Conservation (phyloP, 352 stramenopile species). For the Peronospora destructor region DNA sequence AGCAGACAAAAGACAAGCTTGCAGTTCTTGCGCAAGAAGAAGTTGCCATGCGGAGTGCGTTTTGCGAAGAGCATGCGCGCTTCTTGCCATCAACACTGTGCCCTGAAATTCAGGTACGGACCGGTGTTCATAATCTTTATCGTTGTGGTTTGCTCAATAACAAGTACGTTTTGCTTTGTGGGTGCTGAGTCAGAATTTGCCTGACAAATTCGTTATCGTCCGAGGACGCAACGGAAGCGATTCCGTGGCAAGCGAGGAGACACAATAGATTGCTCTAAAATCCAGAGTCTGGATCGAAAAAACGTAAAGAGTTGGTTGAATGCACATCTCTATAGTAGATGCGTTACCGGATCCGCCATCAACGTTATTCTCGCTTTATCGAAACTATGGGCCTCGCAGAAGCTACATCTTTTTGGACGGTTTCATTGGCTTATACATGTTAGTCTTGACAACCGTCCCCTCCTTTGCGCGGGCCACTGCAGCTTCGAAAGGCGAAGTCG, state of each 20-base stretch:
- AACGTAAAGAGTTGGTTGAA: conserved; percentile 1
- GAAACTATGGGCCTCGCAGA: conserved; percentile 1
- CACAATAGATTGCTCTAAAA: conserved; percentile 6
- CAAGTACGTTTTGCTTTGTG: conserved; percentile 1
- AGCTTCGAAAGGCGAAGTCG: conserved; percentile 62
- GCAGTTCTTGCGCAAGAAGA: conserved; percentile 46
- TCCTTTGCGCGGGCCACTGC: conserved; percentile 66
- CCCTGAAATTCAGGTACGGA: conserved; percentile 56
- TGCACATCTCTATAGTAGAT: conserved; percentile 9
- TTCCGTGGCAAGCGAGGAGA: conserved; percentile 3
- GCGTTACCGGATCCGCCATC: conserved; percentile 1
- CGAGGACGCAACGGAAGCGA: conserved; percentile 9
- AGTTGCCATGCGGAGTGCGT: conserved; percentile 29
- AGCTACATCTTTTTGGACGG: conserved; percentile 32
- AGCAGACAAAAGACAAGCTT: conserved; percentile 48
- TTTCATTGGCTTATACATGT: conserved; percentile 61
- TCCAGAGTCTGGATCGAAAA: neutral
- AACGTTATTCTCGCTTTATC: conserved; percentile 5
- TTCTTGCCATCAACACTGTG: conserved; percentile 68
- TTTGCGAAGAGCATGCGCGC: conserved; percentile 53
- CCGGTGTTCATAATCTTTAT: neutral
- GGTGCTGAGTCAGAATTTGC: conserved; percentile 33
- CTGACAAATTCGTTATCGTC: conserved; percentile 46
- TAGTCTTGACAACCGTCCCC: conserved; percentile 55
- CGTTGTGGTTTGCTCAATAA: neutral